phyloP scores from a whole-genome alignment of 192 early-diverging fungal genomes.

The Coemansia sp. region DNA sequence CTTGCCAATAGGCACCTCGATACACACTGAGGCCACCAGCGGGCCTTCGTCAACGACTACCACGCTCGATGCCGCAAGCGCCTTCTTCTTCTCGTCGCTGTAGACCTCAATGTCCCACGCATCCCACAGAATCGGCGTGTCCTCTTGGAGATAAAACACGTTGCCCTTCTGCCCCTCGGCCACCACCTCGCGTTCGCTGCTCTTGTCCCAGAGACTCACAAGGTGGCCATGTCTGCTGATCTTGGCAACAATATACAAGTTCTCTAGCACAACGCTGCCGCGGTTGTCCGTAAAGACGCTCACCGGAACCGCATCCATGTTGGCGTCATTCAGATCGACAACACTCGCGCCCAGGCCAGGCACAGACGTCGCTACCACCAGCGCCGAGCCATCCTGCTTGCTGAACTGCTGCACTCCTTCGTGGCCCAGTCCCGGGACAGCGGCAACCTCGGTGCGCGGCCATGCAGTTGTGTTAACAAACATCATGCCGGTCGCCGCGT shows the following conservation, averaged over 20 bases:
- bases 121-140: slow-evolving; percentile 87
- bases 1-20: slow-evolving; percentile 65
- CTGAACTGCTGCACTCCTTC: slow-evolving; percentile 28
- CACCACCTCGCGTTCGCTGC: slow-evolving; percentile 55
- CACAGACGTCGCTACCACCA: slow-evolving; percentile 33
- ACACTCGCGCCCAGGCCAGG: slow-evolving; percentile 25
- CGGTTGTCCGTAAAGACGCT: slow-evolving; percentile 21
- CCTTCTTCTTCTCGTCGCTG: slow-evolving; percentile 81
- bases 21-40: slow-evolving; percentile 68
- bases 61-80: slow-evolving; percentile 53
- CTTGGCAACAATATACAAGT: slow-evolving; percentile 66
- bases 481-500: slow-evolving; percentile 33
- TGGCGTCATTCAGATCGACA: slow-evolving; percentile 8
- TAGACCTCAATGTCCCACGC: slow-evolving; percentile 91
- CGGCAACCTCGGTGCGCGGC: slow-evolving; percentile 68
- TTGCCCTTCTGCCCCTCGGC: slow-evolving; percentile 54
- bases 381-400: slow-evolving; percentile 26
- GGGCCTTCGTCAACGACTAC: slow-evolving; percentile 75
- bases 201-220: slow-evolving; percentile 63
- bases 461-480: slow-evolving; percentile 70
- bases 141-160: slow-evolving; percentile 80
- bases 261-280: slow-evolving; percentile 64
- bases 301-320: slow-evolving; percentile 27
- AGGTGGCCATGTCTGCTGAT: slow-evolving; percentile 78
- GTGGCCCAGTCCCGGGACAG: slow-evolving; percentile 51